Conservation (phyloP, 176 grass and related monocot genomes). For the Aegilops umbellulata region DNA sequence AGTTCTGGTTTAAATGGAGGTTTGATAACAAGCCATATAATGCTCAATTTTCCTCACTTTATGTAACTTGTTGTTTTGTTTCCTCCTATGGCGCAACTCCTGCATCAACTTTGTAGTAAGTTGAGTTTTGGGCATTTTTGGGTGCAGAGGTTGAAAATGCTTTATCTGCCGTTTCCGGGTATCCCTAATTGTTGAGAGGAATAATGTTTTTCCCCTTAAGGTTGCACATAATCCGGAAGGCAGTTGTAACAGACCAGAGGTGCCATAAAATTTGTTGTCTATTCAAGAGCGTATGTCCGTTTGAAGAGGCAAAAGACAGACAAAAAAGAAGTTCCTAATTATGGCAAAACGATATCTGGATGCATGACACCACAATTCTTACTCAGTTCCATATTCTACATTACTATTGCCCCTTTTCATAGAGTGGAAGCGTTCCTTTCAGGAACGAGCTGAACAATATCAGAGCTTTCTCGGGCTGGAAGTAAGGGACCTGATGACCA, state of each 20-base stretch:
- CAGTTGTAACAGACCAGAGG: background rate
- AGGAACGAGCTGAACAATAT: slow-evolving; percentile 42
- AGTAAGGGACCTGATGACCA: slow-evolving; percentile 48
- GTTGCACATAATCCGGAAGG: no score
- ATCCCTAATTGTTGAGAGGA: background rate
- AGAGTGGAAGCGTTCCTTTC: slow-evolving; percentile 23
- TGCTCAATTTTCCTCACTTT: background rate
- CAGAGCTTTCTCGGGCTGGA: slow-evolving; percentile 46
- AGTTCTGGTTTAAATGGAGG: background rate
- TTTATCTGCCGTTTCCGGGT: background rate
- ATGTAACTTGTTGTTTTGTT: background rate
- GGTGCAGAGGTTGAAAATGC: background rate
- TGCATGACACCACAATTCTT: background rate
- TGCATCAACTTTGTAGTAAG: background rate
- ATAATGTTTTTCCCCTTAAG: no score
- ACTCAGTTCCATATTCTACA: background rate
- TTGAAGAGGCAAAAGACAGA: no score
- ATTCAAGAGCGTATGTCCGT: background rate
- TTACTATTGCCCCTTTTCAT: background rate
- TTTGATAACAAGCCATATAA: background rate
- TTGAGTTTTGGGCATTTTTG: background rate
- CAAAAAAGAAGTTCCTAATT: background rate
- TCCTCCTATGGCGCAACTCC: background rate
- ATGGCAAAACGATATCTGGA: background rate
- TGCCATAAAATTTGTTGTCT: background rate